Evolutionary conservation across 495 filamentous ascomycete species (phyloP).

Genomic region (Tuber calosporum): DNA sequence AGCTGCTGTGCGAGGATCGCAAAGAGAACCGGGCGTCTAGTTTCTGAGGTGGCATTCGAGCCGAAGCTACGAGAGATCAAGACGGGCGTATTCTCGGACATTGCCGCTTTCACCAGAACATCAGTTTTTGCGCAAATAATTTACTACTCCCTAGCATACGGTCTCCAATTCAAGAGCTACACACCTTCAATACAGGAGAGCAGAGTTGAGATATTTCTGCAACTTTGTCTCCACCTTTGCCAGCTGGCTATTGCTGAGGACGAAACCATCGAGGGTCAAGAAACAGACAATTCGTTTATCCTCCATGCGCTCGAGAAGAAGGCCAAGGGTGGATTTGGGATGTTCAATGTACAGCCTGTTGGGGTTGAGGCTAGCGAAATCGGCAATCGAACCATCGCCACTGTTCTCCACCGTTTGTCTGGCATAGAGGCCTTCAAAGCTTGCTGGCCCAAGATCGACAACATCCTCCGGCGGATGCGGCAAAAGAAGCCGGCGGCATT

Average conservation of each 20-base stretch:
- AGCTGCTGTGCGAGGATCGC: conserved; percentile 78
- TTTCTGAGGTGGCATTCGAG: conserved; percentile 85
- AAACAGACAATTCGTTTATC: conserved; percentile 36
- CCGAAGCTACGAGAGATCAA: conserved; percentile 73
- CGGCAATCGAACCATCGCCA: conserved; percentile 57
- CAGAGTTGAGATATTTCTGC: conserved; percentile 80
- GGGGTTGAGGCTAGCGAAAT: conserved; percentile 11
- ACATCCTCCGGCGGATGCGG: conserved; percentile 79
- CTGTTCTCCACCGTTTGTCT: conserved; percentile 65
- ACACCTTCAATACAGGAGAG: conserved; percentile 69
- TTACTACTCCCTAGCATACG: conserved; percentile 76
- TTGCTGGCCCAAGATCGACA: conserved; percentile 74
- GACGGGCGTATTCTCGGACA: conserved; percentile 65
- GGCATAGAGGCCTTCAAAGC: conserved; percentile 65
- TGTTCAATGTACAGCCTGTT: conserved; percentile 9
- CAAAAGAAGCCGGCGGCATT: conserved; percentile 69
- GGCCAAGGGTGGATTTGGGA: conserved; percentile 21
- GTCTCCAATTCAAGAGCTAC: conserved; percentile 55
- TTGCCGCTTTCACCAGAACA: conserved; percentile 70
- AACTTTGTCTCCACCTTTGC: conserved; percentile 79
- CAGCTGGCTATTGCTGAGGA: conserved; percentile 81
- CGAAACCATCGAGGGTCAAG: conserved; percentile 53
- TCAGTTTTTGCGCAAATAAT: conserved; percentile 84
- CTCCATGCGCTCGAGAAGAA: conserved; percentile 34
- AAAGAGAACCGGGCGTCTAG: conserved; percentile 73